These are phyloP conservation scores for Pythium rishiriense DNA, from an alignment of 352 stramenopile genomes.

Conservation along the genomic window DNA sequence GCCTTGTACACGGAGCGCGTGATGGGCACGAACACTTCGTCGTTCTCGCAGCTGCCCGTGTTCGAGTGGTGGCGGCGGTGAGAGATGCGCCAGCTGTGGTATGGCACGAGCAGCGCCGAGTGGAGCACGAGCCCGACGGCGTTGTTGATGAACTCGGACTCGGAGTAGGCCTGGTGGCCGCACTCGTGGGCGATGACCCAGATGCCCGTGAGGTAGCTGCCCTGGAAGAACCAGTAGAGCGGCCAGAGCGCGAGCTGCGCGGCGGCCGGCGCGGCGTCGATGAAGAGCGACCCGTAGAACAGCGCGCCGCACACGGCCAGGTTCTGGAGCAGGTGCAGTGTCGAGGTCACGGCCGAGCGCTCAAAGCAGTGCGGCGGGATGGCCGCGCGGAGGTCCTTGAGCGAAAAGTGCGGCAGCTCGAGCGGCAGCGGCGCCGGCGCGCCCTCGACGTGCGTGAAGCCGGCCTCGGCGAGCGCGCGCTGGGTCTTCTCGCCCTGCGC, in stretches of 20 bases:
- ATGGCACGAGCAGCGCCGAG: conserved; percentile 96
- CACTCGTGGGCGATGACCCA: conserved; percentile 98
- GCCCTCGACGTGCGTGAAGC: conserved; percentile 74
- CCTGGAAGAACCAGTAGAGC: conserved; percentile 97
- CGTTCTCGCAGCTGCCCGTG: conserved; percentile 94
- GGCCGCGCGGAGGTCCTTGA: conserved; percentile 89
- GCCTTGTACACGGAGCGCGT: conserved; percentile 64
- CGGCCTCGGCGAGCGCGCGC: conserved; percentile 55
- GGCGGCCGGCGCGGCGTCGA: conserved; percentile 60
- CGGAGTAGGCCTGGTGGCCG: conserved; percentile 96
- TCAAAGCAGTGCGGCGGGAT: conserved; percentile 97
- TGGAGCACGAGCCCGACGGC: conserved; percentile 95
- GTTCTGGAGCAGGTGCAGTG: conserved; percentile 93
- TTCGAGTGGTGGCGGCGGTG: conserved; percentile 97
- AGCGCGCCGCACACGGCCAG: conserved; percentile 87
- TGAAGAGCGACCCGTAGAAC: conserved; percentile 83
- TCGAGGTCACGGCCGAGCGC: conserved; percentile 90
- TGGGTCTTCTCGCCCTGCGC: conserved; percentile 38
- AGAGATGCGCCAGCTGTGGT: conserved; percentile 97
- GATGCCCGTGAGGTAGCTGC: conserved; percentile 95
- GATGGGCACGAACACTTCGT: conserved; percentile 96
- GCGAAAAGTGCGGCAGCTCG: conserved; percentile 80
- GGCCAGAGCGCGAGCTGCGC: conserved; percentile 84
- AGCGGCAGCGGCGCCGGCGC: conserved; percentile 80
- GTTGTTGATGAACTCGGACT: conserved; percentile 95